Conservation (phyloP, 371 early-diverging fungal species). For the Mortierella sp. region DNA sequence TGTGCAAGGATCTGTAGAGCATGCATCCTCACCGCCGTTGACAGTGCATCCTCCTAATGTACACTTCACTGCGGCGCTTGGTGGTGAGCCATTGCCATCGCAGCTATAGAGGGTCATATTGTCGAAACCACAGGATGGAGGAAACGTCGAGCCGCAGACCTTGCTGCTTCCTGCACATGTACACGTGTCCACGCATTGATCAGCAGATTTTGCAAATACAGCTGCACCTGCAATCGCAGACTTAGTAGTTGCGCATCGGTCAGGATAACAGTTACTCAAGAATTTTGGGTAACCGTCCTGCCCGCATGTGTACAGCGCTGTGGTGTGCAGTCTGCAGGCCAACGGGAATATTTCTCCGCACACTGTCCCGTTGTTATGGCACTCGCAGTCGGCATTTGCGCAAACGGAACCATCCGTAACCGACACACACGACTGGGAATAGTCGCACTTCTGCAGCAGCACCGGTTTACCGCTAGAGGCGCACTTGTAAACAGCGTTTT, state of each 20-base stretch:
- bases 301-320: constrained; percentile 8
- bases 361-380: constrained; percentile 9
- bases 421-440: constrained; percentile 1
- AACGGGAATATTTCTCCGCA: constrained; percentile 20
- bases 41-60: constrained; percentile 15
- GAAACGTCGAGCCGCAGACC: constrained; percentile 19
- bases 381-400: constrained; percentile 14
- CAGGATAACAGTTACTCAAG: constrained; percentile 5
- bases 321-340: constrained; percentile 1
- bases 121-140: constrained; percentile 2
- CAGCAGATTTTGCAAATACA: constrained; percentile 1
- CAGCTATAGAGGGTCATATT: constrained; percentile 8
- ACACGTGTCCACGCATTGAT: constrained; percentile 4
- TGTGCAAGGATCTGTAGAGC: background rate
- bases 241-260: background rate
- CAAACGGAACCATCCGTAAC: constrained; percentile 11
- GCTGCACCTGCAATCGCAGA: background rate
- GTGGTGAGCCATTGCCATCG: background rate
- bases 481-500: too few relatives aligned
- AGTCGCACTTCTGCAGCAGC: background rate
- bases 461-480: too few relatives aligned
- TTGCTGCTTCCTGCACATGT: constrained; percentile 5
- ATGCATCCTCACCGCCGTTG: constrained; percentile 10
- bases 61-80: background rate
- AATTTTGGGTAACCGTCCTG: background rate